Evolutionary conservation across 805 yeast genomes (phyloP), one percentile per base, ranked within the genome.

Genomic region (Myxozyma sirexii): DNA sequence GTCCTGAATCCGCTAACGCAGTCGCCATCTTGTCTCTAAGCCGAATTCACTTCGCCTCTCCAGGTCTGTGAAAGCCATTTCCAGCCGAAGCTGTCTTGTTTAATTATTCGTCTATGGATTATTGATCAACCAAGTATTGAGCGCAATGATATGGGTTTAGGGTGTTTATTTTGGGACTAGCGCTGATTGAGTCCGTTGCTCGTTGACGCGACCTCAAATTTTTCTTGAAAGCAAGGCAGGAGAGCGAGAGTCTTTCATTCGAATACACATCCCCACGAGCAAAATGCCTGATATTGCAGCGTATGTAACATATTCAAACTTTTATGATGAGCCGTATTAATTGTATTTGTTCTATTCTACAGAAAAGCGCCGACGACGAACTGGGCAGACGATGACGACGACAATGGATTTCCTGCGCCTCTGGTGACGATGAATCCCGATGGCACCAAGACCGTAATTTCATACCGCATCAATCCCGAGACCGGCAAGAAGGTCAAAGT

Each of bases 361-460:
- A 53, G 59, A 41, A 59, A 60, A 41, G 43, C 47, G 45, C 51
- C 68, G 21, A 33, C 63, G 37, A 24, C 63, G 7, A 64, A 84
- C 57, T 86, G 90, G 90, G 90, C 90, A 24, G 90, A 84, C 65
- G 88, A 82, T 60, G 75, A 70, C 41, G 71, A 63, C 41, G 66
- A 59, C 31, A 63, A 56, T 38, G 65, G 61, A 19, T 82, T 88
- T 65, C 85, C 85, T 54, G 80, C 86, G 47, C 87, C 96, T 54
- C 87, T 85, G 72, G 81, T 90, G 69, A 87, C 84, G 56, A 82
- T 82, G 47, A 90, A 91, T 72, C 78, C 84, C 38, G 97, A 92
- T 72, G 97, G 97, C 56, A 88, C 97, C 61, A 90, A 88, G 76
- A 90, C 97, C 8, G 85, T 93, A 56, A 82, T 91, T 59, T 83